A percentile compares a stretch with the other conserved stretches of the same genome.
Conservation (phyloP, 2,329 filamentous ascomycete species). For the Domatiomyces catenatus region DNA sequence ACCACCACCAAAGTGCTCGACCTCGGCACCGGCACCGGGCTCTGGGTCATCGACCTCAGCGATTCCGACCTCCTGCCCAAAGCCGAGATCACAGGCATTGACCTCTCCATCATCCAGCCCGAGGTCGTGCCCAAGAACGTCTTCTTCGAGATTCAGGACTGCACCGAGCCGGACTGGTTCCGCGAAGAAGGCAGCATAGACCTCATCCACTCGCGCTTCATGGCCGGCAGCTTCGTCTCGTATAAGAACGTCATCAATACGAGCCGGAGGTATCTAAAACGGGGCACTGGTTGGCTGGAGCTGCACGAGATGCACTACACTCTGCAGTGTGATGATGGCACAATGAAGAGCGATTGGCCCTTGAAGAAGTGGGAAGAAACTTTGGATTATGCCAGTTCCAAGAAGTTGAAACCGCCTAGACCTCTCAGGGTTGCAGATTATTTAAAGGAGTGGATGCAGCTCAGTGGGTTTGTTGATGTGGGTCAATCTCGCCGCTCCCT, state of each 20-base stretch:
- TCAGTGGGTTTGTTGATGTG: constrained; percentile 40
- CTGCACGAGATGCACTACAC: constrained; percentile 31
- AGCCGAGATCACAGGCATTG: constrained; percentile 45
- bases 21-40: constrained; percentile 46
- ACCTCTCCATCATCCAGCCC: constrained; percentile 54
- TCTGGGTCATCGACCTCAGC: constrained; percentile 56
- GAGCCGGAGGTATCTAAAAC: constrained; percentile 37
- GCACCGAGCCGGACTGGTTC: constrained; percentile 45
- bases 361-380: constrained; percentile 36
- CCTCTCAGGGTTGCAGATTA: constrained; percentile 39
- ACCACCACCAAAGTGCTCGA: constrained; percentile 36
- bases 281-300: constrained; percentile 36
- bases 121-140: constrained; percentile 54
- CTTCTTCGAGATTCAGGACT: constrained; percentile 58
- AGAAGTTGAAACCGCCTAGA: constrained; percentile 27
- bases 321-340: constrained; percentile 38
- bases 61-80: constrained; percentile 36
- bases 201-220: constrained; percentile 43
- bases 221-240: constrained; percentile 43
- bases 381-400: constrained; percentile 29
- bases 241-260: constrained; percentile 42
- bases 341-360: constrained; percentile 34
- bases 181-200: constrained; percentile 38
- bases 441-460: constrained; percentile 38
- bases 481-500: no score